Conservation (phyloP, 768 basidiomycete genomes). For the Amanita brunnescens region DNA sequence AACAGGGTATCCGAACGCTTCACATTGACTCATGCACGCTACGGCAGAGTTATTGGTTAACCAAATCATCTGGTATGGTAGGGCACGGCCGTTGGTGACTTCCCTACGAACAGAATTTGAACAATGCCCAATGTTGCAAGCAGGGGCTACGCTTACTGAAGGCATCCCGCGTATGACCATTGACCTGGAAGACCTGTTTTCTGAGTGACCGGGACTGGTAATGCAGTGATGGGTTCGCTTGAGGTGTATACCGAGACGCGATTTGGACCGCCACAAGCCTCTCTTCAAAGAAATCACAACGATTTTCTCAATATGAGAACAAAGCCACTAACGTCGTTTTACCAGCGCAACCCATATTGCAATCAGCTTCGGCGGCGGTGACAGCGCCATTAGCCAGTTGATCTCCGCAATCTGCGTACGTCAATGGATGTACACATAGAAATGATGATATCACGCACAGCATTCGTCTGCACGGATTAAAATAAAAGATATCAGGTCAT, state of each 20-base stretch:
- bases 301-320: background rate
- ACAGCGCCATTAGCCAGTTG: constrained; percentile 54
- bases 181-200: constrained; percentile 51
- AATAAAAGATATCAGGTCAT: constrained; percentile 3
- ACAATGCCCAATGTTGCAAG: background rate
- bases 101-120: constrained; percentile 32
- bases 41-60: constrained; percentile 54
- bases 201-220: constrained; percentile 51
- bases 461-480: constrained; percentile 25
- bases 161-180: constrained; percentile 61
- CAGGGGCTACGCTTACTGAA: constrained; percentile 35
- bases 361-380: constrained; percentile 36
- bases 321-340: constrained; percentile 39
- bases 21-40: constrained; percentile 60
- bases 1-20: constrained; percentile 61
- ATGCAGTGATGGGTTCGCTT: constrained; percentile 37
- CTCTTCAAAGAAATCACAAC: constrained; percentile 23
- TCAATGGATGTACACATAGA: background rate
- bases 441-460: constrained; percentile 26
- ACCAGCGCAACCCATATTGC: constrained; percentile 71
- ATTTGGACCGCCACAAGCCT: constrained; percentile 68
- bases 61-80: constrained; percentile 55
- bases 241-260: constrained; percentile 63
- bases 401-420: constrained; percentile 57
- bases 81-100: constrained; percentile 31